A percentile compares a stretch with the other conserved stretches of the same genome.
Evolutionary conservation across 164 flowering plant genomes (phyloP).

Genomic region (Hamamelis virginiana): DNA sequence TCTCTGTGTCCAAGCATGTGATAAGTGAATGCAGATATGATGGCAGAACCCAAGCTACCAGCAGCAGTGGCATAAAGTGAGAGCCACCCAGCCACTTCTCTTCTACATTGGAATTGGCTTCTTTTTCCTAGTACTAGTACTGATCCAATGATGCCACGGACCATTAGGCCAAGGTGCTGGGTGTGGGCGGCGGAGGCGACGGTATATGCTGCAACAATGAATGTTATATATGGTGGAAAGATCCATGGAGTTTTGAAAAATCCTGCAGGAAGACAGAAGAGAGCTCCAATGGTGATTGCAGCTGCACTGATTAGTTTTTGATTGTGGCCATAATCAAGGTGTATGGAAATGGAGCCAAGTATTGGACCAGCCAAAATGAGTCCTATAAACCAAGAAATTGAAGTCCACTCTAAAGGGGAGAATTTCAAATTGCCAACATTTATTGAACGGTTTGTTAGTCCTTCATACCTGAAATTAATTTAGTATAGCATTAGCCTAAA

Average conservation of each 20-base stretch:
- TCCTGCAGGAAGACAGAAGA: conserved; percentile 64
- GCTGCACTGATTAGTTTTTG: conserved; percentile 39
- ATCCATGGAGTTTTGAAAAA: conserved; percentile 45
- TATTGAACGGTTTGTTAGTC: conserved; percentile 32
- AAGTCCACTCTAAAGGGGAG: conserved; percentile 57
- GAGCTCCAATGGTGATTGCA: conserved; percentile 45
- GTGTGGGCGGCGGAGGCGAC: conserved; percentile 48
- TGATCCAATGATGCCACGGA: conserved; percentile 45
- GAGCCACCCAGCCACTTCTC: conserved; percentile 42
- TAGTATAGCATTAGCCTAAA: no score
- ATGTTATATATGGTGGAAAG: conserved; percentile 47
- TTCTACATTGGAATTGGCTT: conserved; percentile 31
- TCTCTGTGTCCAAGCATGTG: conserved; percentile 47
- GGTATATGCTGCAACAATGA: conserved; percentile 34
- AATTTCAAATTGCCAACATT: conserved; percentile 8
- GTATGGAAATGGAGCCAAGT: conserved; percentile 32
- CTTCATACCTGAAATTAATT: conserved; percentile 39
- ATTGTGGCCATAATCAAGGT: conserved; percentile 46
- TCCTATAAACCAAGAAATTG: conserved; percentile 62
- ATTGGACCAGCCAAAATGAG: conserved; percentile 41
- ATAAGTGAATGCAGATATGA: conserved; percentile 55
- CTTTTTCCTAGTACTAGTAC: conserved; percentile 6
- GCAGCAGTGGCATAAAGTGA: conserved; percentile 52
- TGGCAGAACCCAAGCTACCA: conserved; percentile 54
- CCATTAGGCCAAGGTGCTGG: conserved; percentile 62